Percentiles rank a stretch among this genome's conserved stretches.
Evolutionary conservation across 768 basidiomycete species (phyloP).

Genomic region (Collybiopsis confluens): DNA sequence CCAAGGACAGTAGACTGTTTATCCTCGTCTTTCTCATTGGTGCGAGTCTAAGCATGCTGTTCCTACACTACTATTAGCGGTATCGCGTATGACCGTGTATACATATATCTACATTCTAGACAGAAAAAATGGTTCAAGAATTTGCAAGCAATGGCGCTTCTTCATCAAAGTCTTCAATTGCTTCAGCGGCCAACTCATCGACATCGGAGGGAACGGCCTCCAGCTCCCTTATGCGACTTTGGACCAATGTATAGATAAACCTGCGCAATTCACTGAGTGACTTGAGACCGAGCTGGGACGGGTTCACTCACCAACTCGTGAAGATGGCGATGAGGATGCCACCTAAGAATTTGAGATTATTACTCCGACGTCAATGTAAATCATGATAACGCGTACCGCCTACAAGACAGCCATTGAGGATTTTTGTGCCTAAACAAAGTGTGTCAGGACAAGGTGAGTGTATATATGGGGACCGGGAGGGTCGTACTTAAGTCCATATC

Average conservation of each 20-base stretch:
- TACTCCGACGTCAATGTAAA: not conserved
- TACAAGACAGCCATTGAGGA: constrained; percentile 60
- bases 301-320: constrained; percentile 59
- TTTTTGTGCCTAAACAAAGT: constrained; percentile 47
- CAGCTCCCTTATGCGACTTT: constrained; percentile 54
- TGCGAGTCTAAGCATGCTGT: constrained; percentile 85
- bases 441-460: constrained; percentile 1
- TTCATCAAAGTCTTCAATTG: constrained; percentile 56
- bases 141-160: constrained; percentile 48
- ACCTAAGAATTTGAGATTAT: constrained; percentile 10
- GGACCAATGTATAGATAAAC: constrained; percentile 62
- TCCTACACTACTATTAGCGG: constrained; percentile 83
- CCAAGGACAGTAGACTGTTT: constrained; percentile 84
- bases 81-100: constrained; percentile 1
- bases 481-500: constrained; percentile 72
- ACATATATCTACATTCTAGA: not conserved
- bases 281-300: constrained; percentile 1
- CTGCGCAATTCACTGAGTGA: constrained; percentile 30
- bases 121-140: no score
- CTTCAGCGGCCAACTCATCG: constrained; percentile 55
- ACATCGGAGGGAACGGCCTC: constrained; percentile 43
- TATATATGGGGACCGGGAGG: constrained; percentile 6
- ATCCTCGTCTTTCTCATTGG: constrained; percentile 90
- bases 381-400: constrained; percentile 19
- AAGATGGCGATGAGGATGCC: constrained; percentile 56